A percentile compares a stretch with the other conserved stretches of the same genome.
phyloP scores from a whole-genome alignment of 305 asterid genomes.

The Salvia sclarea region DNA sequence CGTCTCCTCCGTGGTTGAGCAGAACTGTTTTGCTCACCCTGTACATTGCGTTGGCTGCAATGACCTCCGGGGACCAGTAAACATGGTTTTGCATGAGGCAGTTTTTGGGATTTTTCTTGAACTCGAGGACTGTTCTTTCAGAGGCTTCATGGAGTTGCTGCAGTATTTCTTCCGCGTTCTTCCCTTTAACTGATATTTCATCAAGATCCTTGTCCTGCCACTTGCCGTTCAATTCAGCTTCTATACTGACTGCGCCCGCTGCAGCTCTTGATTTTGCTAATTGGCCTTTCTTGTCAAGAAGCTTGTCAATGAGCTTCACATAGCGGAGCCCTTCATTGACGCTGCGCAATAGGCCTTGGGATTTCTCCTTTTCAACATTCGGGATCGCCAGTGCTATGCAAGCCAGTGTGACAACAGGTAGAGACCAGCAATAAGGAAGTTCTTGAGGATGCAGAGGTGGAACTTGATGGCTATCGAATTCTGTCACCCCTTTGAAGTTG shows the following conservation, averaged over 20 bases:
- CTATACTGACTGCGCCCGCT: constrained; percentile 39
- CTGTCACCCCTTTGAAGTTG: constrained; percentile 36
- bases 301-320: constrained; percentile 38
- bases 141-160: constrained; percentile 26
- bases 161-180: constrained; percentile 23
- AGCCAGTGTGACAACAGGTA: constrained; percentile 45
- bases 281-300: constrained; percentile 24
- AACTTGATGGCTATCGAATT: constrained; percentile 34
- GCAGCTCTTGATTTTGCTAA: constrained; percentile 36
- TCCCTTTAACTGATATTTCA: constrained; percentile 16
- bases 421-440: constrained; percentile 45
- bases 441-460: constrained; percentile 31
- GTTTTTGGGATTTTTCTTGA: constrained; percentile 27
- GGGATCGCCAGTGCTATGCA: constrained; percentile 49
- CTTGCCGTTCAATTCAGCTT: constrained; percentile 37
- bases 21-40: constrained; percentile 33
- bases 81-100: constrained; percentile 35
- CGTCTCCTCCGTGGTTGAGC: neutral
- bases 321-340: constrained; percentile 39
- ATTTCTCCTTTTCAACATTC: constrained; percentile 16
- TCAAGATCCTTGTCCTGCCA: constrained; percentile 46
- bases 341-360: constrained; percentile 7
- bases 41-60: constrained; percentile 51
- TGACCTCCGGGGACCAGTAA: constrained; percentile 40
- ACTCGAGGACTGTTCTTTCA: constrained; percentile 33